Base-by-base conservation (phyloP, 2,329 filamentous ascomycete genomes). In the Fragosphaeria purpurea region DNA sequence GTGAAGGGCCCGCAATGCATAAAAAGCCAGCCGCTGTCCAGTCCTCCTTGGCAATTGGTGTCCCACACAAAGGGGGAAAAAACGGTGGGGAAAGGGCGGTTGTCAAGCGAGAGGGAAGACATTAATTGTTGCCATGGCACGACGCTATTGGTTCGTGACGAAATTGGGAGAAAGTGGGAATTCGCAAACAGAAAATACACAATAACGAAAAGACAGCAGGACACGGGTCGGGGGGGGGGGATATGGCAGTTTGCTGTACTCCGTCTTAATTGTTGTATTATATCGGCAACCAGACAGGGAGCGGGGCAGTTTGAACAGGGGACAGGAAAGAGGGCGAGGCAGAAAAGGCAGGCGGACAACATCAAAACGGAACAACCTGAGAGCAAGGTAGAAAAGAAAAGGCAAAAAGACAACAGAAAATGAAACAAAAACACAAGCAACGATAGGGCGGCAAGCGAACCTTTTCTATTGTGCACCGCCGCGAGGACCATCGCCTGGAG, bases 401-500 rank as follows among this genome's bases (percentile, higher is more conserved):
- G 43, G 31, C 39, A 38, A 42, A 47, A 44, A 31, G 11, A 32
- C 35, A 46, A 31, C 40, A 41, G 5, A 47, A 9, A 41, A 32
- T 32, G 9, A 35, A 35, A 35, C 6, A 46, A 31, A 41, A 22
- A 41, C 2, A 38, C 10, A 7, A 38, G 12, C 22, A 43, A 10
- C 8, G 4, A n/a, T 11, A 39, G 6, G 13, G 43, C n/a, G 44
- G 39, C 11, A 54, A 51, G 74, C 80, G 74, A 69, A 91, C 88
- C 84, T 72, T 77, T 76, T 66, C 79, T 77, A 59, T 75, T 75
- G 46, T 77, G 69, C 57, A 93, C 77, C 39, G 90, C 80, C 39
- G 82, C 80, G 61, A 82, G 78, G 51, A 95, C 68, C 56, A 95
- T 83, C 31, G 83, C 76, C 46, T 84, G 83, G 42, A 97, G 75